Base-by-base conservation (phyloP, 345 rosid genomes). In the Anacardium occidentale region DNA sequence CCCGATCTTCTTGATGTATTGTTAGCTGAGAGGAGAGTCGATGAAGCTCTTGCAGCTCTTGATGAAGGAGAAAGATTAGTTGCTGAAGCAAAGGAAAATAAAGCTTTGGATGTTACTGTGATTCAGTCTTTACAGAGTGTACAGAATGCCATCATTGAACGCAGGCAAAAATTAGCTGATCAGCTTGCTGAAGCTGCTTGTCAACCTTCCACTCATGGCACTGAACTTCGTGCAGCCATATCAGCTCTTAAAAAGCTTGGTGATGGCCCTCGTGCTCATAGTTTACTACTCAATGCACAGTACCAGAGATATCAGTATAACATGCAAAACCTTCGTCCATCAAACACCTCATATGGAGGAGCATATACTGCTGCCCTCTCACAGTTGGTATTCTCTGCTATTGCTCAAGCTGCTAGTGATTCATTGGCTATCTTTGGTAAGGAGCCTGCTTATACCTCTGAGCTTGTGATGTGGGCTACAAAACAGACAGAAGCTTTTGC, bases 281-380 rank as follows among this genome's bases (percentile, higher is more conserved):
- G 77, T 76, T 86, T 96, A 83, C 95, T 96, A 50, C 93, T 96
- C 53, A 86, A 89, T 80, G 95, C 99, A 7, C 98, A 96, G 79
- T 87, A 77, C 69, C 97, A 86, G 65, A 86, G 95, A 80, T 96
- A 85, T 76, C 95, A 87, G 58, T 93, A 89, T 83, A 90, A 87
- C 80, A 93, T 90, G 97, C 99, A 87, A 80, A 91, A 86, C 83
- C 93, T 96, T 71, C 92, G 92, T 62, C 99, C 99, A 14, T 96
- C 98, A 37, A 91, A 91, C 86, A 89, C 97, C 73, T 96, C 98
- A 40, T 90, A 88, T 76, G 99, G 99, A 72, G 99, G 99, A 76
- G 99, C 99, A 40, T 96, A 96, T 78, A 96, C 98, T 75, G 99
- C 99, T 76, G 97, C 98, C 24, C 93, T 96, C 34, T 90, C 99